Base-by-base conservation (phyloP, 2,329 filamentous ascomycete species). In the Aspergillus fructus region DNA sequence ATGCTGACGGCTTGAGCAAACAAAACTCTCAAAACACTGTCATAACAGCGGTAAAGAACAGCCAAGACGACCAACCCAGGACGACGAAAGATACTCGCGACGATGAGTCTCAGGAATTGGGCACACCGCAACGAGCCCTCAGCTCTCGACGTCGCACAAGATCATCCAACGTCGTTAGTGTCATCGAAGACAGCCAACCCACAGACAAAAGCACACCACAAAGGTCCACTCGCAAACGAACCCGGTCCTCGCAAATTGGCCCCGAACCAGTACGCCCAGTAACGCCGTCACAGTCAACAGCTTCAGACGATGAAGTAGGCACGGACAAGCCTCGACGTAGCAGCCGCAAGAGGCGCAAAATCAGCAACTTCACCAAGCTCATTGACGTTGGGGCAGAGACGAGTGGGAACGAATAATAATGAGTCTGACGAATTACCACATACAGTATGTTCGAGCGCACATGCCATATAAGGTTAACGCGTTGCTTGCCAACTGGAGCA, bases 291-390 rank as follows among this genome's bases (percentile, higher is more conserved):
- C 43, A 52, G 24, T 47, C 48, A 30, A 59, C 47, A 21, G 43
- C 54, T 2, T 27, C 27, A 7, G 55, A 41, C 34, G 50, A 33
- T 12, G 43, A 53, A 24, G 27, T 24, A n/a, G 19, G 33, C n/a
- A 49, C 24, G 13, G 56, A 56, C 11, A 52, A 42, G n/a, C 52
- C 58, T 21, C 61, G 62, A 21, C 62, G 63, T 17, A 67, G 64
- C 45, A 52, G 49, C 17, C 58, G 62, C 33, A 71, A 69, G 58
- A 64, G 60, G 37, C 67, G 68, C 52, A 72, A 70, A 53, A 66
- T 71, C 30, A 72, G 70, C 64, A 71, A 71, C 46, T 68, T 65
- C 45, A 58, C 58, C n/a, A 62, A 66, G 34, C 63, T 68, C 17
- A 64, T 72, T 52, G 68, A 71, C 56, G 61, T 72, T 51, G 68